A percentile compares a stretch with the other conserved stretches of the same genome.
phyloP scores from a whole-genome alignment of 306 rosid genomes.

The Urtica urens region DNA sequence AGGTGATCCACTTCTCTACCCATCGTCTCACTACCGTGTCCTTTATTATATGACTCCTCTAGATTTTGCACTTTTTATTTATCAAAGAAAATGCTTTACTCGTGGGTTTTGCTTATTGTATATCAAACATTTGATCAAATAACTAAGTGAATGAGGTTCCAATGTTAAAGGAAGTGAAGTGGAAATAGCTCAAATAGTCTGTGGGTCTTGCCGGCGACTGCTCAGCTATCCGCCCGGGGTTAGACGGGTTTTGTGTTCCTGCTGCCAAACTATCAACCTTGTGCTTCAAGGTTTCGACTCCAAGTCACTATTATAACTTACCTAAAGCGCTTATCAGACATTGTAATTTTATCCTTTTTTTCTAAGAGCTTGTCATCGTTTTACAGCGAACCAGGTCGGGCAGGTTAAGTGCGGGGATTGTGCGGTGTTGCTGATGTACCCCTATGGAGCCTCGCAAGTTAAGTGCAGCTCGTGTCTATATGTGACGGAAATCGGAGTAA shows the following conservation, averaged over 20 bases:
- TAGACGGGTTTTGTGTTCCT: conserved; percentile 62
- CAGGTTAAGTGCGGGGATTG: conserved; percentile 75
- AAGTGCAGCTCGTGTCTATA: conserved; percentile 65
- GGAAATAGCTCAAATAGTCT: conserved; percentile 81
- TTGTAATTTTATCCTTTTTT: not conserved
- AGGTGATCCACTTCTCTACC: not conserved
- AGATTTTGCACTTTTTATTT: not conserved
- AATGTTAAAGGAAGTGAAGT: too few species aligned
- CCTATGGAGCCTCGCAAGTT: conserved; percentile 66
- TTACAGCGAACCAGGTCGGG: conserved; percentile 75
- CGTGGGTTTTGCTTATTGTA: not conserved
- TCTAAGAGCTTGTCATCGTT: conserved; percentile 4
- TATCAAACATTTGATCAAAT: too few species aligned
- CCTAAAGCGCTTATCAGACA: not conserved
- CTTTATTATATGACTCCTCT: too few species aligned
- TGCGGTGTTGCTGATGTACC: conserved; percentile 71
- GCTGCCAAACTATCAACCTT: conserved; percentile 70
- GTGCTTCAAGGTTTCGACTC: conserved; percentile 80
- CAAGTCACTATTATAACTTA: not conserved
- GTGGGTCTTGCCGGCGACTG: conserved; percentile 79
- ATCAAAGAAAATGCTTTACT: not conserved
- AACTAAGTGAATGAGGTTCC: too few species aligned
- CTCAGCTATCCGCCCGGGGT: conserved; percentile 64
- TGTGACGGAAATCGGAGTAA: conserved; percentile 78
- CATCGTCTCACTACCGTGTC: not conserved